phyloP scores from a whole-genome alignment of 176 grass and related monocot species.

The Pontederia crassipes region DNA sequence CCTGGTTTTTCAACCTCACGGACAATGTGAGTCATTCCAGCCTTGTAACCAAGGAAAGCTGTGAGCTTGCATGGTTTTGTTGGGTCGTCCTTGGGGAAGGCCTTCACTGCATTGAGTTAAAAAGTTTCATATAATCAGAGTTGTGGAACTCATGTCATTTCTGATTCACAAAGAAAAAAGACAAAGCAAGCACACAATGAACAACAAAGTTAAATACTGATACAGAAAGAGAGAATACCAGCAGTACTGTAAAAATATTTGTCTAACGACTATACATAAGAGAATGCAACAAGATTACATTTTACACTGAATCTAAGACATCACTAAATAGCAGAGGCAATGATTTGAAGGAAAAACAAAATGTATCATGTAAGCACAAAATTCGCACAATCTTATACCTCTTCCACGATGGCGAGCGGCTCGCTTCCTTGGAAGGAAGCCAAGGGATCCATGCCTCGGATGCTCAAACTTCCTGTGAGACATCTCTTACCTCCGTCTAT shows the following conservation, averaged over 20 bases:
- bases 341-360: too few relatives aligned
- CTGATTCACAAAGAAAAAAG: too few relatives aligned
- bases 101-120: slow-evolving; percentile 52
- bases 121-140: background rate
- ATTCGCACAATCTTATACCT: slow-evolving; percentile 27
- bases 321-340: too few relatives aligned
- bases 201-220: too few relatives aligned
- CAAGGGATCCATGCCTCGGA: slow-evolving; percentile 83
- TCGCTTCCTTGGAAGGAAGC: slow-evolving; percentile 85
- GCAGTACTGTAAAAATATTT: too few relatives aligned
- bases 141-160: too few relatives aligned
- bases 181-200: background rate
- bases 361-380: too few relatives aligned
- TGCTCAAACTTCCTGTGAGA: slow-evolving; percentile 94
- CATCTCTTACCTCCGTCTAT: slow-evolving; percentile 23
- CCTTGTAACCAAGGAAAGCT: slow-evolving; percentile 87
- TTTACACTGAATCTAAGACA: too few relatives aligned
- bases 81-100: slow-evolving; percentile 60
- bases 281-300: too few relatives aligned
- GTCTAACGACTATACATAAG: too few relatives aligned
- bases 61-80: slow-evolving; percentile 56
- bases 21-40: slow-evolving; percentile 94
- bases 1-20: slow-evolving; percentile 91
- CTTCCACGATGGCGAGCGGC: slow-evolving; percentile 69
- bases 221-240: too few relatives aligned